These are phyloP conservation scores for Groenewaldozyma salmanticensis DNA, from an alignment of 805 yeast genomes.

Conservation along the genomic window DNA sequence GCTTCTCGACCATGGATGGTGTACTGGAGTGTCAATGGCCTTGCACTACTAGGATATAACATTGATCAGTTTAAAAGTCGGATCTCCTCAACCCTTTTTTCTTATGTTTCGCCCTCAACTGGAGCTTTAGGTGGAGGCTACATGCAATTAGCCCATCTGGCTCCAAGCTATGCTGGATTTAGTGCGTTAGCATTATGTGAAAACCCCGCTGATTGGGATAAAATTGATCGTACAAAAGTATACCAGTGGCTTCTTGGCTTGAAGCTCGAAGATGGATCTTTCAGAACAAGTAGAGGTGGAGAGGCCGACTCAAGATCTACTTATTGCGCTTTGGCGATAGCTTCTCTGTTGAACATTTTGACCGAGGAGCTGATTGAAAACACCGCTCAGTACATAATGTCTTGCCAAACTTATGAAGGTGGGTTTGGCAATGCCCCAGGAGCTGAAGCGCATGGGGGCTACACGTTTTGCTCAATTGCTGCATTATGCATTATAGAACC, in stretches of 20 bases:
- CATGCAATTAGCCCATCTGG: constrained; percentile 75
- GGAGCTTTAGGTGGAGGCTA: constrained; percentile 86
- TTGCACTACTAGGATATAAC: constrained; percentile 33
- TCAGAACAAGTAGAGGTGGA: constrained; percentile 64
- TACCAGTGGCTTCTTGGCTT: constrained; percentile 56
- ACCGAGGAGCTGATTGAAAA: constrained; percentile 50
- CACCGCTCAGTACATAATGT: constrained; percentile 48
- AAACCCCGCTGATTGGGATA: constrained; percentile 31
- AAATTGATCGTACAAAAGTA: constrained; percentile 38
- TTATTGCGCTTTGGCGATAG: constrained; percentile 74
- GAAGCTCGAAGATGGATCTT: constrained; percentile 66
- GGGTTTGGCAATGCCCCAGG: constrained; percentile 82
- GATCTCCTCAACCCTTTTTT: constrained; percentile 22
- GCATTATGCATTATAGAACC: constrained; percentile 40
- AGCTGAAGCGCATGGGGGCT: constrained; percentile 96
- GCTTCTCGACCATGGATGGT: constrained; percentile 90
- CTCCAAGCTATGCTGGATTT: constrained; percentile 73
- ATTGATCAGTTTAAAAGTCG: constrained; percentile 17
- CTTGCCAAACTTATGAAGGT: constrained; percentile 89
- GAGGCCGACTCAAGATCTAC: constrained; percentile 76
- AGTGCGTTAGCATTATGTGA: constrained; percentile 48
- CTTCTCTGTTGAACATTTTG: constrained; percentile 52
- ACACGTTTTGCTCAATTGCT: constrained; percentile 82
- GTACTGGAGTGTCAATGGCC: constrained; percentile 69
- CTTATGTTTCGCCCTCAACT: constrained; percentile 23